phyloP scores from a whole-genome alignment of 2,329 filamentous ascomycete genomes.

The Fusarium setosum region DNA sequence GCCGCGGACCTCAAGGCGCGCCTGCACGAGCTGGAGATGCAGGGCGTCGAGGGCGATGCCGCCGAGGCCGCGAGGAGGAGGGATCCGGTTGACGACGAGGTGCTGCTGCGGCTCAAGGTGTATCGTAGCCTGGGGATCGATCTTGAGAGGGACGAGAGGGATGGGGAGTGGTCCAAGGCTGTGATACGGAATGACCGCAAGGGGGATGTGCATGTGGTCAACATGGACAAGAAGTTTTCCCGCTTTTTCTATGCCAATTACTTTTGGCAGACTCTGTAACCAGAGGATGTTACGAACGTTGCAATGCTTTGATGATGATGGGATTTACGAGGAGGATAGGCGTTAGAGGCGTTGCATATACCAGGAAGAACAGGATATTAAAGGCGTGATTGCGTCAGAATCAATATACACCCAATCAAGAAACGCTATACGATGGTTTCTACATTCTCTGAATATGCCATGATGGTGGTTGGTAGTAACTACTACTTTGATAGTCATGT shows the following conservation, averaged over 20 bases:
- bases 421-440: background rate
- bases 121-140: slow-evolving; percentile 94
- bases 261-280: slow-evolving; percentile 88
- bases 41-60: slow-evolving; percentile 80
- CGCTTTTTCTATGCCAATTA: slow-evolving; percentile 94
- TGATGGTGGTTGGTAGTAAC: too few species aligned
- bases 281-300: too few species aligned
- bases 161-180: slow-evolving; percentile 86
- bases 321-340: slow-evolving; percentile 10
- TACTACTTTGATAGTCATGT: background rate
- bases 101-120: slow-evolving; percentile 83
- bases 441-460: background rate
- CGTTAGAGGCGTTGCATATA: slow-evolving; percentile 36
- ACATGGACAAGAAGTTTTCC: slow-evolving; percentile 92
- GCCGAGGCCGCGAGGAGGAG: slow-evolving; percentile 43
- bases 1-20: slow-evolving; percentile 79
- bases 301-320: slow-evolving; percentile 18
- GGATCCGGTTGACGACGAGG: slow-evolving; percentile 70
- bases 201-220: slow-evolving; percentile 94
- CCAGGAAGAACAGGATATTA: slow-evolving; percentile 17
- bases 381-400: background rate
- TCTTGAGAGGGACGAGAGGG: slow-evolving; percentile 78
- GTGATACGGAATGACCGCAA: slow-evolving; percentile 86
- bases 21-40: slow-evolving; percentile 84
- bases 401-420: background rate